Base-by-base conservation (phyloP, 2,329 filamentous ascomycete genomes). In the Stagonosporopsis chrysanthemi region DNA sequence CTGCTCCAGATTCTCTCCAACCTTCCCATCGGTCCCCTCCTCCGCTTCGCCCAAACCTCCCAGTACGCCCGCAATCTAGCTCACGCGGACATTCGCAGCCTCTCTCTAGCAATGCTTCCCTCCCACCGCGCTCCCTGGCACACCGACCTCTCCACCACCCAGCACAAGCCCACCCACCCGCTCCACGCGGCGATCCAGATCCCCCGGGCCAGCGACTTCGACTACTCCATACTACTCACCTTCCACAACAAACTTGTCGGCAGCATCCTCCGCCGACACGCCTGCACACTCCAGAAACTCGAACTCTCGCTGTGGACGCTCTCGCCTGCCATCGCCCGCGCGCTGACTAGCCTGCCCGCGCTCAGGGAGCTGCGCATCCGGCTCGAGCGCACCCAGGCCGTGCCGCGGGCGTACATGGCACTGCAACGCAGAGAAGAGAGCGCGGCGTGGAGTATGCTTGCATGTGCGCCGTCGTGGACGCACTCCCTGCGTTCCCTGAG, bases 61-160 rank as follows among this genome's bases (percentile, higher is more conserved):
- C 68, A 53, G 2, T 50, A 58, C 29, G 65, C 67, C 23, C 69
- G 71, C 35, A 38, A 40, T 4, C 63, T 78, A 12, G 72, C 74
- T 9, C 66, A 60, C 15, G 65, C 68, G 24, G 75, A 67, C 46
- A 61, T 77, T 4, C 69, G 71, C 40, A 87, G 80, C 88, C 91
- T 97, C 78, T 97, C 93, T 19, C 95, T 86, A 9, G 88, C 79
- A 35, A 92, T 86, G 83, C 91, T 96, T 29, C 90, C 88, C 0
- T 42, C 40, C 11, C 40, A 50, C 11, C 50, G 24, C 15, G 36
- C 17, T 7, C 46, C 86, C 86, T n/a, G 90, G 82, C 28, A 90
- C 82, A 31, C 45, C 33, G 50, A 53, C 14, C 36, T 91, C 78
- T 40, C 41, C 22, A 55, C 60, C 23, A 14, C 38, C n/a, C 29